A percentile compares a stretch with the other conserved stretches of the same genome.
Evolutionary conservation across 495 filamentous ascomycete species (phyloP).

Genomic region (Cenococcum geophilum): DNA sequence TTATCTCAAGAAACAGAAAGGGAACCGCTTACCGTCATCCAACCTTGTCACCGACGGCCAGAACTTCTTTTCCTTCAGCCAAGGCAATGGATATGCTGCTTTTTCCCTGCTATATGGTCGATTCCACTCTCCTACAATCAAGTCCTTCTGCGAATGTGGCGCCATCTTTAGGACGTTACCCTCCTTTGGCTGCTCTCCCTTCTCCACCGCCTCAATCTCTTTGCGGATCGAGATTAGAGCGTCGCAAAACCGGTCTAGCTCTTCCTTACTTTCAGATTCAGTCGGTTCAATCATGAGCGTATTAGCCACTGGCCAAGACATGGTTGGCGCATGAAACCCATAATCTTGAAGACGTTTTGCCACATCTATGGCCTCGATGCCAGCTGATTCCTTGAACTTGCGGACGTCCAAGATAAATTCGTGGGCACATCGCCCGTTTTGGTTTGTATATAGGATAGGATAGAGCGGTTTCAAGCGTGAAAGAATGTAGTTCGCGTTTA

Average conservation of each 20-base stretch:
- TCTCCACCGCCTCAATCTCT: conserved; percentile 82
- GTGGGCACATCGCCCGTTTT: conserved; percentile 82
- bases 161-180: conserved; percentile 91
- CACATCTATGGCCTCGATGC: conserved; percentile 92
- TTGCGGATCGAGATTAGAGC: conserved; percentile 81
- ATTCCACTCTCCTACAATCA: conserved; percentile 69
- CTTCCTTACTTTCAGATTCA: conserved; percentile 86
- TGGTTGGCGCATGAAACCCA: conserved; percentile 96
- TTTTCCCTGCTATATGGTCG: conserved; percentile 71
- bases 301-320: conserved; percentile 95
- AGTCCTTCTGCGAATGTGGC: conserved; percentile 80
- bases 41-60: conserved; percentile 88
- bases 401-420: conserved; percentile 97
- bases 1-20: neutral
- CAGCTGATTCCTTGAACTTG: conserved; percentile 72
- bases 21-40: conserved; percentile 60
- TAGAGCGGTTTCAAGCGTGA: conserved; percentile 86
- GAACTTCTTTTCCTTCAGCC: conserved; percentile 93
- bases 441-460: conserved; percentile 87
- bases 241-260: conserved; percentile 92
- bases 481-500: conserved; percentile 98
- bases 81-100: conserved; percentile 84
- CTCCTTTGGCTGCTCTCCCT: conserved; percentile 67
- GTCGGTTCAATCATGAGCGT: conserved; percentile 99
- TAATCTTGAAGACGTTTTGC: conserved; percentile 98